Conservation (phyloP, 1,139 yeast genomes). For the Saccharomyces pastorianus region DNA sequence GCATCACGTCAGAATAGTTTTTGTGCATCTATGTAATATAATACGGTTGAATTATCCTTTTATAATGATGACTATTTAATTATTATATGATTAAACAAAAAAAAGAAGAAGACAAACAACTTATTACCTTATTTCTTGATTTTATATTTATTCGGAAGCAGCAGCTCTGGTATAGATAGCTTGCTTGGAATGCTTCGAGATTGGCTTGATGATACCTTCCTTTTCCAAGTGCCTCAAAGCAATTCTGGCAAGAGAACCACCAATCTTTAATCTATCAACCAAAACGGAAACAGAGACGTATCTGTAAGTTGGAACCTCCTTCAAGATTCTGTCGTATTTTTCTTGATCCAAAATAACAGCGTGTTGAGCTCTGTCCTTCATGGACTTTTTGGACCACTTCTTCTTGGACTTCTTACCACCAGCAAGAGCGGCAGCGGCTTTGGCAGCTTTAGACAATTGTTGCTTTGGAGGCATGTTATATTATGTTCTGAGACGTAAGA, state of each 20-base stretch:
- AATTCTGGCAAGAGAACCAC: slow-evolving; percentile 98
- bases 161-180: slow-evolving; percentile 86
- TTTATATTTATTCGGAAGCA: slow-evolving; percentile 40
- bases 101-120: not conserved
- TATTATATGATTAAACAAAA: not conserved
- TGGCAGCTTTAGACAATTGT: slow-evolving; percentile 99
- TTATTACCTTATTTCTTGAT: slow-evolving; percentile 6
- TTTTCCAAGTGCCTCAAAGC: slow-evolving; percentile 94
- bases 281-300: slow-evolving; percentile 95
- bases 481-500: slow-evolving; percentile 8
- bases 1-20: not conserved
- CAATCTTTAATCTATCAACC: slow-evolving; percentile 98
- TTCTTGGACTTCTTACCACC: slow-evolving; percentile 99
- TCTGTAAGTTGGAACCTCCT: slow-evolving; percentile 99
- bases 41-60: not conserved
- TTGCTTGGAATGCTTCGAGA: slow-evolving; percentile 94
- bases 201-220: slow-evolving; percentile 92
- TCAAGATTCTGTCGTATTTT: slow-evolving; percentile 96
- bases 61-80: not conserved
- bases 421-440: slow-evolving; percentile 99
- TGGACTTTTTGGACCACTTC: slow-evolving; percentile 99
- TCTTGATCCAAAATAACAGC: slow-evolving; percentile 96
- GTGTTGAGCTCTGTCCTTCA: slow-evolving; percentile 99
- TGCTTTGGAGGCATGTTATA: slow-evolving; percentile 94
- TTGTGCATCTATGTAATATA: not conserved